Evolutionary conservation across 2,329 filamentous ascomycete species (phyloP).

Genomic region (Fusarium foetens): DNA sequence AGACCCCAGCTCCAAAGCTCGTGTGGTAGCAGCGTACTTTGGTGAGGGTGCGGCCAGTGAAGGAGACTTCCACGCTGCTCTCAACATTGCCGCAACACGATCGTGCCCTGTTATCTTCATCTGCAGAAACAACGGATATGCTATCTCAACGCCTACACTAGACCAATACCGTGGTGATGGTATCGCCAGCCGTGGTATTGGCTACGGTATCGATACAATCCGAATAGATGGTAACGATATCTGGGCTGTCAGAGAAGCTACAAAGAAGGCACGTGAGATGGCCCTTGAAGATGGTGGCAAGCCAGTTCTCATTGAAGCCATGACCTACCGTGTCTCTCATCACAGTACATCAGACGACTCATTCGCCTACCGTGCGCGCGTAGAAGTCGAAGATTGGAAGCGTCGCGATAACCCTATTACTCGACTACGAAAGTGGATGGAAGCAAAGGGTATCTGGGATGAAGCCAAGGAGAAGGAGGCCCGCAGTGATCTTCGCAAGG

Average conservation of each 20-base stretch:
- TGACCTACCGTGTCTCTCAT: slow-evolving; percentile 98
- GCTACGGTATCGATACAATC: slow-evolving; percentile 94
- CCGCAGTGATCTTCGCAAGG: slow-evolving; percentile 72
- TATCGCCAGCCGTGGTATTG: slow-evolving; percentile 85
- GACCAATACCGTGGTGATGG: slow-evolving; percentile 94
- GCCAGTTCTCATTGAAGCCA: slow-evolving; percentile 90
- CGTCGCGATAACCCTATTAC: slow-evolving; percentile 89
- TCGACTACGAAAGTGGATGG: slow-evolving; percentile 88
- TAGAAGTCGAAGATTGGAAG: slow-evolving; percentile 98
- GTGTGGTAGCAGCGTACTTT: slow-evolving; percentile 86
- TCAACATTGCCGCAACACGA: slow-evolving; percentile 90
- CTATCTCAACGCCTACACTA: slow-evolving; percentile 87
- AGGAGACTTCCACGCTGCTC: slow-evolving; percentile 89
- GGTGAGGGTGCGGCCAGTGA: slow-evolving; percentile 91
- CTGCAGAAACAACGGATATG: slow-evolving; percentile 92
- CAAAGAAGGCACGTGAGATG: slow-evolving; percentile 77
- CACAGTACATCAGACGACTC: slow-evolving; percentile 98
- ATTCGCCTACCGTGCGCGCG: slow-evolving; percentile 91
- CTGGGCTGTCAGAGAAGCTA: slow-evolving; percentile 86
- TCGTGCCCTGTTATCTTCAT: slow-evolving; percentile 91
- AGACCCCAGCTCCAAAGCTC: slow-evolving; percentile 72
- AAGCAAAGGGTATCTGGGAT: slow-evolving; percentile 83
- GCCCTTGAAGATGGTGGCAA: slow-evolving; percentile 83
- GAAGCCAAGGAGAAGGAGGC: slow-evolving; percentile 82
- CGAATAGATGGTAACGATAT: slow-evolving; percentile 95